Percentiles rank a stretch among this genome's conserved stretches.
phyloP scores from a whole-genome alignment of 257 asterid species.

The Primulina huaijiensis region DNA sequence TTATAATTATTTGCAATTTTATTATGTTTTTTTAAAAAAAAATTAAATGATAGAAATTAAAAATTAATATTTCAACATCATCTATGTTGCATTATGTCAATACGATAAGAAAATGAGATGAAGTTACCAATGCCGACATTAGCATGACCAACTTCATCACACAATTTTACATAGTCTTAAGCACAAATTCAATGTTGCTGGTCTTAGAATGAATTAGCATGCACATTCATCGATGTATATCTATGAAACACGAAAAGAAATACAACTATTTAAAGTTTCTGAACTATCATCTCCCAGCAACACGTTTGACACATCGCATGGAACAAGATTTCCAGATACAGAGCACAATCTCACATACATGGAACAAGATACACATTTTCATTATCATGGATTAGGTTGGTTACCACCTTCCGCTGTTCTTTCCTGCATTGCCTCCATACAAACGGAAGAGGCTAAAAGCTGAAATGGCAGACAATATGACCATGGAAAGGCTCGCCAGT shows the following conservation, averaged over 20 bases:
- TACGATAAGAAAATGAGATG: too few species aligned
- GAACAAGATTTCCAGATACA: background rate
- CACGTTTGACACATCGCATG: background rate
- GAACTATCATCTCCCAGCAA: background rate
- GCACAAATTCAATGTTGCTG: background rate
- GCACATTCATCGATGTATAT: background rate
- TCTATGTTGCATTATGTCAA: too few species aligned
- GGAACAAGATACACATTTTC: background rate
- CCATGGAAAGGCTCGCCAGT: conserved; percentile 49
- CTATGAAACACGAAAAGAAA: background rate
- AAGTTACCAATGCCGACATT: too few species aligned
- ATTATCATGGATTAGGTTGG: background rate
- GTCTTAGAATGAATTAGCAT: background rate
- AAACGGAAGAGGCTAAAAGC: conserved; percentile 87
- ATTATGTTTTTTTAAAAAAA: too few species aligned
- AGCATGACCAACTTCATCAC: too few species aligned
- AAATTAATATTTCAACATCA: too few species aligned
- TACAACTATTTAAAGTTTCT: background rate
- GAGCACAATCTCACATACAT: background rate
- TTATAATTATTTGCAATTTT: too few species aligned
- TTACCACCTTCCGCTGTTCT: conserved; percentile 50
- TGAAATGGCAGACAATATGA: conserved; percentile 67
- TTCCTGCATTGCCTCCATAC: conserved; percentile 60
- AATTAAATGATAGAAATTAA: too few species aligned
- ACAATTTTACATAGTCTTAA: too few species aligned